These are phyloP conservation scores for Samsoniella hepiali DNA, from an alignment of 2,329 filamentous ascomycete genomes.

Conservation along the genomic window DNA sequence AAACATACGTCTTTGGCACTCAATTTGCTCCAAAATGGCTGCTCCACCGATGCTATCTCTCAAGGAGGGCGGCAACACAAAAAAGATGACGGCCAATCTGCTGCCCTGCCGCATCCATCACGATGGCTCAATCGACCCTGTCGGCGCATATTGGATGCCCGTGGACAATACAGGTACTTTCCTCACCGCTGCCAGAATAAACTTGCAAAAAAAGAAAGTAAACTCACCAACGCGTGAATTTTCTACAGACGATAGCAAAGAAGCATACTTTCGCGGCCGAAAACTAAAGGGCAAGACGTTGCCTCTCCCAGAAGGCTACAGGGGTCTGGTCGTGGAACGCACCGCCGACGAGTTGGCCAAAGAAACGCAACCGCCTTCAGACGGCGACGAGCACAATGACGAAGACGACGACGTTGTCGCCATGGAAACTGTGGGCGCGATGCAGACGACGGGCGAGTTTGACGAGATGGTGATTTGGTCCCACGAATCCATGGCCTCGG, in stretches of 20 bases:
- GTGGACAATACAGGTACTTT: slow-evolving; percentile 42
- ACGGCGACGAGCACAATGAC: slow-evolving; percentile 24
- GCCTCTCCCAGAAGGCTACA: slow-evolving; percentile 67
- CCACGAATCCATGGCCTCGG: slow-evolving; percentile 66
- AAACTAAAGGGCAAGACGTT: slow-evolving; percentile 69
- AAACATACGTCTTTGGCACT: background rate
- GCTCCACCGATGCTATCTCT: slow-evolving; percentile 41
- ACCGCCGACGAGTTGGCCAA: slow-evolving; percentile 35
- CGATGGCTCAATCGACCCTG: slow-evolving; percentile 65
- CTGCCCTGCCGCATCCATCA: slow-evolving; percentile 80
- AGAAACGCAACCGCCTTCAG: slow-evolving; percentile 30
- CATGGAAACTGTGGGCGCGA: slow-evolving; percentile 49
- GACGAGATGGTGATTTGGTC: slow-evolving; percentile 79
- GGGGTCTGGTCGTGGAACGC: slow-evolving; percentile 58
- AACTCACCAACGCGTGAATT: background rate
- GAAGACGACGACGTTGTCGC: slow-evolving; percentile 43
- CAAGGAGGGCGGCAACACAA: slow-evolving; percentile 24
- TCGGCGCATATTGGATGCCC: slow-evolving; percentile 69
- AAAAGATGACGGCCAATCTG: slow-evolving; percentile 61
- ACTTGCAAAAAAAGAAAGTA: background rate
- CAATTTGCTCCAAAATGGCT: slow-evolving; percentile 33
- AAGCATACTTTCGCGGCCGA: slow-evolving; percentile 73
- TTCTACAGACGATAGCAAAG: slow-evolving; percentile 47
- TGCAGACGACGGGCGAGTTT: slow-evolving; percentile 67
- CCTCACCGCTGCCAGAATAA: background rate